These are phyloP conservation scores for Cetraspora pellucida DNA, from an alignment of 192 early-diverging fungal genomes.

Conservation along the genomic window DNA sequence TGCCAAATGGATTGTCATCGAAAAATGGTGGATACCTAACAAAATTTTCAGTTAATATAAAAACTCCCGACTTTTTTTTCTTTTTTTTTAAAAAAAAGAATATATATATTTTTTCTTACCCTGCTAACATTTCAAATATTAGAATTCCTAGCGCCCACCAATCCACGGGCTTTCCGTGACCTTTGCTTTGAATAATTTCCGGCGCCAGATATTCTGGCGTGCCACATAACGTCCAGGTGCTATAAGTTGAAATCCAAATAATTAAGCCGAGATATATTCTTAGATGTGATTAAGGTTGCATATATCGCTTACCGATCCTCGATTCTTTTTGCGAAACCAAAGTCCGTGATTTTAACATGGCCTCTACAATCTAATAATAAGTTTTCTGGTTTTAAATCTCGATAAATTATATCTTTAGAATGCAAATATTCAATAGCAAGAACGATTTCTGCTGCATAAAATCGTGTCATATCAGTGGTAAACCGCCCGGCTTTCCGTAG, in stretches of 20 bases:
- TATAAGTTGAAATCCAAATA: conserved; percentile 32
- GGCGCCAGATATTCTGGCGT: conserved; percentile 98
- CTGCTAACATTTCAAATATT: conserved; percentile 98
- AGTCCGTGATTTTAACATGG: conserved; percentile 97
- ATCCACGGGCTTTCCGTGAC: conserved; percentile 96
- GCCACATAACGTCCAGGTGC: conserved; percentile 98
- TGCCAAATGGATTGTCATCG: conserved; percentile 96
- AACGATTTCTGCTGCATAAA: conserved; percentile 95
- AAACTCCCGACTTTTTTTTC: too few relatives aligned
- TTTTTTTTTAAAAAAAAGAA: background rate
- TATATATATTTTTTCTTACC: conserved; percentile 53
- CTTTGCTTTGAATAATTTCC: conserved; percentile 95
- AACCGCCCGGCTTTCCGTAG: conserved; percentile 88
- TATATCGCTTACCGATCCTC: conserved; percentile 49
- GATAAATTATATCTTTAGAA: conserved; percentile 91
- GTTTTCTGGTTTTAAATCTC: conserved; percentile 96
- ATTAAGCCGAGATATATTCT: background rate
- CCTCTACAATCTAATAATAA: conserved; percentile 81
- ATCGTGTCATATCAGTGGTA: conserved; percentile 91
- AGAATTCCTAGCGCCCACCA: conserved; percentile 99
- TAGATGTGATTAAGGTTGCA: background rate
- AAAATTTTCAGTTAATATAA: background rate
- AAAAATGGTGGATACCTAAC: conserved; percentile 89
- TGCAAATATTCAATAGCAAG: conserved; percentile 96
- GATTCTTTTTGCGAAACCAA: conserved; percentile 97